Percentiles rank a stretch among this genome's conserved stretches.
Evolutionary conservation across 495 filamentous ascomycete genomes (phyloP).

Genomic region (Chlorociboria aeruginascens): DNA sequence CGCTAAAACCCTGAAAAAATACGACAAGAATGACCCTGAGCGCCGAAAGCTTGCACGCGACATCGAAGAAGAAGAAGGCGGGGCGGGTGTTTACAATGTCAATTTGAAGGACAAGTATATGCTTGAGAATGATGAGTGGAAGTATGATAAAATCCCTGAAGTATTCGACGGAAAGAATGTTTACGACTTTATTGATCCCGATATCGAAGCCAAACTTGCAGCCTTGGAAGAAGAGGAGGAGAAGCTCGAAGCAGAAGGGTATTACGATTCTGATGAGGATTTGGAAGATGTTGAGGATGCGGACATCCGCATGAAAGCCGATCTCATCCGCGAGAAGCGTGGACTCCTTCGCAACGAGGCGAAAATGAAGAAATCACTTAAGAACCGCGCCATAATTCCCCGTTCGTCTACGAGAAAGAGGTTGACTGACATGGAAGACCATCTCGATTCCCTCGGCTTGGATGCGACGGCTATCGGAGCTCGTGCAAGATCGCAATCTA

Average conservation of each 20-base stretch:
- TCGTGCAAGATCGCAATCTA: constrained; percentile 55
- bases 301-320: constrained; percentile 79
- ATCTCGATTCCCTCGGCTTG: constrained; percentile 73
- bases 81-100: constrained; percentile 89
- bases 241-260: constrained; percentile 72
- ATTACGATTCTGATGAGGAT: constrained; percentile 38
- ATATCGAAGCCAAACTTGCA: constrained; percentile 83
- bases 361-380: constrained; percentile 83
- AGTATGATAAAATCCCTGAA: constrained; percentile 90
- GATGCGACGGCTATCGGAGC: constrained; percentile 63
- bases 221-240: constrained; percentile 94
- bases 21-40: constrained; percentile 77
- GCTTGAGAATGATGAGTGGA: constrained; percentile 80
- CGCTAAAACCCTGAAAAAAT: constrained; percentile 68
- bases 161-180: constrained; percentile 90
- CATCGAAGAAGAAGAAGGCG: constrained; percentile 84
- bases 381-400: constrained; percentile 89
- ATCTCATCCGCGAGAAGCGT: constrained; percentile 88
- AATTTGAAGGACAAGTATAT: constrained; percentile 80
- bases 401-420: constrained; percentile 62
- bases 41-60: constrained; percentile 71
- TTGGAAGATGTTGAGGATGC: constrained; percentile 76
- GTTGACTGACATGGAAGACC: constrained; percentile 71
- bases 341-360: constrained; percentile 80
- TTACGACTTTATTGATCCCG: constrained; percentile 91